Evolutionary conservation across 495 filamentous ascomycete genomes (phyloP).

Genomic region (Chaetomidium leptoderma): DNA sequence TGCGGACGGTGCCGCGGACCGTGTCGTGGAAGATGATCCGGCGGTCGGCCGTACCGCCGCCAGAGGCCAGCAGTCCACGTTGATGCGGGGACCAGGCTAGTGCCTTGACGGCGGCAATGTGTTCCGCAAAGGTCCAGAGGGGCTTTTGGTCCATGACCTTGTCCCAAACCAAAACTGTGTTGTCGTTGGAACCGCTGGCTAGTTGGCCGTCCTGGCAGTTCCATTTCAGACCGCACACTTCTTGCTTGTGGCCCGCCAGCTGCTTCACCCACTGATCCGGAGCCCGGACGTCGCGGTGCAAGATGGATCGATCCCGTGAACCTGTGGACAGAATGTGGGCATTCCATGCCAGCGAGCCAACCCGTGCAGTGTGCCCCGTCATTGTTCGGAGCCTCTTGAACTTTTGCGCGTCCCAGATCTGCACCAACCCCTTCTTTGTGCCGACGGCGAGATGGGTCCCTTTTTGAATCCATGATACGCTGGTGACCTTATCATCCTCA

Average conservation of each 20-base stretch:
- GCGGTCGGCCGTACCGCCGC: slow-evolving; percentile 91
- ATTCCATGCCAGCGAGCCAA: slow-evolving; percentile 93
- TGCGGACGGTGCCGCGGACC: slow-evolving; percentile 65
- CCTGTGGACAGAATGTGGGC: slow-evolving; percentile 95
- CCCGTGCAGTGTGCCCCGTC: slow-evolving; percentile 89
- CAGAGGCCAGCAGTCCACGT: slow-evolving; percentile 85
- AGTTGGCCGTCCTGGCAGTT: slow-evolving; percentile 92
- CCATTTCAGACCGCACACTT: slow-evolving; percentile 97
- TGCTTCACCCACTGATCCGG: slow-evolving; percentile 83
- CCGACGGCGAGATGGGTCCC: slow-evolving; percentile 94
- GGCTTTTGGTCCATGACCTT: slow-evolving; percentile 74
- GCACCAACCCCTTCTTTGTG: slow-evolving; percentile 86
- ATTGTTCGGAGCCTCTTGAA: slow-evolving; percentile 83
- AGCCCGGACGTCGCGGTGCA: slow-evolving; percentile 91
- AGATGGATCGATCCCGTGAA: slow-evolving; percentile 87
- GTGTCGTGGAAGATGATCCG: slow-evolving; percentile 99
- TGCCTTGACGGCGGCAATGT: slow-evolving; percentile 93
- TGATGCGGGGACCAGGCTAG: slow-evolving; percentile 99
- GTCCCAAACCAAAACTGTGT: slow-evolving; percentile 98
- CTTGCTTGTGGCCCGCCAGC: slow-evolving; percentile 92
- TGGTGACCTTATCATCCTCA: slow-evolving; percentile 89
- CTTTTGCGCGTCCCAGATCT: slow-evolving; percentile 94
- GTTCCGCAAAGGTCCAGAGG: slow-evolving; percentile 85
- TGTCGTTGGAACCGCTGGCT: slow-evolving; percentile 96
- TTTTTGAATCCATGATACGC: slow-evolving; percentile 95